Evolutionary conservation across 257 asterid genomes (phyloP).

Genomic region (Rauvolfia tetraphylla): DNA sequence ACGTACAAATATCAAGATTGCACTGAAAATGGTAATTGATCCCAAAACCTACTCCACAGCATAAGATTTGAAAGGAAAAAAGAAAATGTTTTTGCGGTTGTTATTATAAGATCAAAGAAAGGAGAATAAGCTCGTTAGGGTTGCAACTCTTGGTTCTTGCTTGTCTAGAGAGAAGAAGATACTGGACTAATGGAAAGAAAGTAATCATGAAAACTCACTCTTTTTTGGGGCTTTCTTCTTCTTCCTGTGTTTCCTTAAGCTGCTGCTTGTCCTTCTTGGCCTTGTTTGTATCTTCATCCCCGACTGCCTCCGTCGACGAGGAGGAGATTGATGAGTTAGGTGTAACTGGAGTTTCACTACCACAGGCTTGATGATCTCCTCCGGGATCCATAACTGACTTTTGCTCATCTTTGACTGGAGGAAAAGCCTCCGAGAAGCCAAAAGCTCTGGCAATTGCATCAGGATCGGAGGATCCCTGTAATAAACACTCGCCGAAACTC

Average conservation of each 20-base stretch:
- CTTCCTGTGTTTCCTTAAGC: conserved; percentile 31
- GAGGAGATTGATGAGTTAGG: conserved; percentile 55
- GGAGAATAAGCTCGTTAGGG: not conserved
- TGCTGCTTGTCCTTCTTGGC: conserved; percentile 24
- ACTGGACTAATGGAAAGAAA: not conserved
- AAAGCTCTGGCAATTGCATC: conserved; percentile 31
- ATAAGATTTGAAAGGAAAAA: not conserved
- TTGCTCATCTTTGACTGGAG: conserved; percentile 27
- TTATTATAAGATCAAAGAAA: not conserved
- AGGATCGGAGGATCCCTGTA: conserved; percentile 33
- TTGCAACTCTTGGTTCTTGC: not conserved
- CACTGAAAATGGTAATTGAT: not conserved
- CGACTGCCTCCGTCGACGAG: conserved; percentile 51
- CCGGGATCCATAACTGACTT: conserved; percentile 17
- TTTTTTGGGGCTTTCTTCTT: conserved; percentile 41
- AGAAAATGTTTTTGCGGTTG: no score
- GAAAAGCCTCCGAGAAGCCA: conserved; percentile 28
- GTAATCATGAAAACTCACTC: conserved; percentile 35
- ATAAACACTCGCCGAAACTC: conserved; percentile 40
- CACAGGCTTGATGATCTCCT: conserved; percentile 16
- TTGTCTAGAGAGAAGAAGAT: not conserved
- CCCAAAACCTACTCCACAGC: not conserved
- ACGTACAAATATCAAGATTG: not conserved
- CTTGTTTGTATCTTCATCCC: conserved; percentile 33
- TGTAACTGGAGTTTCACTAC: conserved; percentile 43